phyloP scores from a whole-genome alignment of 306 rosid species.

The Rosa persica region DNA sequence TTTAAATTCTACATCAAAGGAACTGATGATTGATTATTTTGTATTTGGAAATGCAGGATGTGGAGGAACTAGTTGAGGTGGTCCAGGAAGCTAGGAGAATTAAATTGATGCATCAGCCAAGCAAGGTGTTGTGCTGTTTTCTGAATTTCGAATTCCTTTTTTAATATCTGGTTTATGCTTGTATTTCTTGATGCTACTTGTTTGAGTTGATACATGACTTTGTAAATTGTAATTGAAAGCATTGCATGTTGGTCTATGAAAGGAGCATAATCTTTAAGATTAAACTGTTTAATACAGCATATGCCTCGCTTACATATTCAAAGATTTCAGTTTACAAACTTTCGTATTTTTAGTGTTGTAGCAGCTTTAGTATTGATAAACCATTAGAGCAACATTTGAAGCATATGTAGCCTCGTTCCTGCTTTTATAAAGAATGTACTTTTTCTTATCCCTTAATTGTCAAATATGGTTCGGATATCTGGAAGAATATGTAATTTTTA shows the following conservation, averaged over 20 bases:
- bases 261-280: neutral
- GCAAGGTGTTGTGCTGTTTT: slow-evolving; percentile 57
- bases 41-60: slow-evolving; percentile 48
- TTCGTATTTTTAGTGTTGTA: neutral
- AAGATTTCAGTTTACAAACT: neutral
- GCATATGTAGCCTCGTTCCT: neutral
- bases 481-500: neutral
- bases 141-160: slow-evolving; percentile 6
- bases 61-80: slow-evolving; percentile 79
- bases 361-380: neutral
- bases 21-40: slow-evolving; percentile 10
- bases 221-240: neutral
- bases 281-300: neutral
- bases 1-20: neutral
- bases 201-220: neutral
- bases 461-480: neutral
- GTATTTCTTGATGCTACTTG: neutral
- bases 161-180: neutral
- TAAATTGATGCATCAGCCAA: slow-evolving; percentile 81
- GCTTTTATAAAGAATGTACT: neutral
- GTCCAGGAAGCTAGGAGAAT: slow-evolving; percentile 97
- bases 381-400: neutral
- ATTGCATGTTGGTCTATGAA: neutral
- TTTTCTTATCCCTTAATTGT: neutral
- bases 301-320: neutral